Evolutionary conservation across 2,329 filamentous ascomycete genomes (phyloP).

Genomic region (Trichoderma asperellum): DNA sequence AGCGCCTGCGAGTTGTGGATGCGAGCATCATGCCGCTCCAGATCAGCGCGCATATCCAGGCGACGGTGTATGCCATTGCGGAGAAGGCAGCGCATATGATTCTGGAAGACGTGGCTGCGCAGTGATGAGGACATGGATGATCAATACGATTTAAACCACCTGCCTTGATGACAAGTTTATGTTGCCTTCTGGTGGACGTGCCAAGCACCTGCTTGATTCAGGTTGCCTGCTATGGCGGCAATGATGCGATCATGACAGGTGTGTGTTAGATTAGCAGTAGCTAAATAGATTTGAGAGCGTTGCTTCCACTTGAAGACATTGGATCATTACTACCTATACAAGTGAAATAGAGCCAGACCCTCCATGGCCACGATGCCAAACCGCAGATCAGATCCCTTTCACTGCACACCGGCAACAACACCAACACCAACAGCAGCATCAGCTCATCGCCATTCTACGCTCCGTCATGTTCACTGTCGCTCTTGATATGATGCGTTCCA

Average conservation of each 20-base stretch:
- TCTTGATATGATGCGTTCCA: background rate
- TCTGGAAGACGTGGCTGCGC: conserved; percentile 33
- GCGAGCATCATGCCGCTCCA: conserved; percentile 38
- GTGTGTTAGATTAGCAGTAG: background rate
- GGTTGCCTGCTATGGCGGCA: background rate
- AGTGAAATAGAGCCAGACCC: background rate
- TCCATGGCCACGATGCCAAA: background rate
- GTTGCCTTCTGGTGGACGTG: background rate
- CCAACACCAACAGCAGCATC: background rate
- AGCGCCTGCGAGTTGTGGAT: conserved; percentile 34
- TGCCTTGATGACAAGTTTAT: background rate
- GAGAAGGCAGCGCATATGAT: conserved; percentile 42
- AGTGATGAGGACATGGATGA: background rate
- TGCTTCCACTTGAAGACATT: background rate
- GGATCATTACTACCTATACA: background rate
- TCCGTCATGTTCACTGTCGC: background rate
- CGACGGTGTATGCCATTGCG: conserved; percentile 40
- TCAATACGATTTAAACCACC: background rate
- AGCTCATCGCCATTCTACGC: background rate
- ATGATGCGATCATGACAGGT: background rate
- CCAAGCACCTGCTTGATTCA: background rate
- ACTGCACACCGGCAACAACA: no score
- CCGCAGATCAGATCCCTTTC: background rate
- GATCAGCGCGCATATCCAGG: conserved; percentile 37
- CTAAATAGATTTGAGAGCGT: background rate